Conservation (phyloP, 768 basidiomycete species). For the Mycena pura region DNA sequence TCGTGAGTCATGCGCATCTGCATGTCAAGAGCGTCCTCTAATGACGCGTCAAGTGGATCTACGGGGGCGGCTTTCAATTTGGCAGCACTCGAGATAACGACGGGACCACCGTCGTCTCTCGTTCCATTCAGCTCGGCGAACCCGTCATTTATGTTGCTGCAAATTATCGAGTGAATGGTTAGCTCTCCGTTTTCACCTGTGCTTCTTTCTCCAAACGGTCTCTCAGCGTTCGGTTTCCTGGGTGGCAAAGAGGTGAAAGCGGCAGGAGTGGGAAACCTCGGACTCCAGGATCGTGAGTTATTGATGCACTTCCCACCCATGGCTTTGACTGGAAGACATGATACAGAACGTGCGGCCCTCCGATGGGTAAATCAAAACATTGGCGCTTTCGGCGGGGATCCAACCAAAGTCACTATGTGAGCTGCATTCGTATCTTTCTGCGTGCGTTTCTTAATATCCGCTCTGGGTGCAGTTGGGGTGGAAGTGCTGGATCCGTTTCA, state of each 20-base stretch:
- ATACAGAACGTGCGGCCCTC: conserved; percentile 59
- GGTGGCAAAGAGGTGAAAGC: conserved; percentile 49
- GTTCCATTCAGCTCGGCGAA: conserved; percentile 35
- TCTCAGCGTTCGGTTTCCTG: conserved; percentile 49
- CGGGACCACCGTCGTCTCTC: conserved; percentile 34
- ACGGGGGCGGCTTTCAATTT: not conserved
- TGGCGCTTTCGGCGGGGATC: conserved; percentile 68
- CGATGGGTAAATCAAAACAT: conserved; percentile 72
- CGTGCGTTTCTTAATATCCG: not conserved
- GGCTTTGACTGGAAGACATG: not conserved
- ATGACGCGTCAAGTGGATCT: not conserved
- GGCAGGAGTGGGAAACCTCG: conserved; percentile 58
- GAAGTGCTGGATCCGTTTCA: conserved; percentile 63
- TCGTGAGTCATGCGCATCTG: not conserved
- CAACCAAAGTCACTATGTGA: conserved; percentile 57
- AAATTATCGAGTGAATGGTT: conserved; percentile 39
- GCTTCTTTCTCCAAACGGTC: not conserved
- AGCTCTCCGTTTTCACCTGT: not conserved
- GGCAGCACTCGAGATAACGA: conserved; percentile 28
- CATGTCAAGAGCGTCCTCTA: not conserved
- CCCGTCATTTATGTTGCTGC: conserved; percentile 42
- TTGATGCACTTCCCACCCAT: not conserved
- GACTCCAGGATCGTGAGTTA: conserved; percentile 60
- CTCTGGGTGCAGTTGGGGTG: conserved; percentile 50
- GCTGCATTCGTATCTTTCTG: not conserved